Evolutionary conservation across 2,329 filamentous ascomycete species (phyloP).

Genomic region (Calonectria hongkongensis): DNA sequence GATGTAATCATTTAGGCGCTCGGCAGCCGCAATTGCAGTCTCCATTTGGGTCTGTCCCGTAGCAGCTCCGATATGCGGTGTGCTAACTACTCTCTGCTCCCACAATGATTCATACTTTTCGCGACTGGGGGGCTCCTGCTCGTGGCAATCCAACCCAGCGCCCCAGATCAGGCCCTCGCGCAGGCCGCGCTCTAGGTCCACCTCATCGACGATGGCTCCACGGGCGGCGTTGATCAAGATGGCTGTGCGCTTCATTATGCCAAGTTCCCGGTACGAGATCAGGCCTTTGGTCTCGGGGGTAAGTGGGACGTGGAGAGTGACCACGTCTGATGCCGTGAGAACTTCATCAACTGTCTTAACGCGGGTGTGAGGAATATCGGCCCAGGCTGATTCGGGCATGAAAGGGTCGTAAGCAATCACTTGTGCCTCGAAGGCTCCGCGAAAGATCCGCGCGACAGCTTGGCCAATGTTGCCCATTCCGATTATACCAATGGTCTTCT

Average conservation of each 20-base stretch:
- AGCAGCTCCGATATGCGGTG: constrained; percentile 67
- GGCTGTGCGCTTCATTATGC: constrained; percentile 61
- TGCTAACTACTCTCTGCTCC: constrained; percentile 62
- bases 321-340: constrained; percentile 57
- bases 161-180: constrained; percentile 60
- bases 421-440: constrained; percentile 58
- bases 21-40: constrained; percentile 54
- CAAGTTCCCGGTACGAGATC: constrained; percentile 57
- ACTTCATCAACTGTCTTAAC: constrained; percentile 58
- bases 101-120: constrained; percentile 60
- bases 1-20: constrained; percentile 48
- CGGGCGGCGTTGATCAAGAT: constrained; percentile 64
- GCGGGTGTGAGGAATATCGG: constrained; percentile 57
- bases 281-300: constrained; percentile 57
- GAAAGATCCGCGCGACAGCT: constrained; percentile 60
- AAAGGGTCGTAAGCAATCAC: constrained; percentile 62
- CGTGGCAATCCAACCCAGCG: constrained; percentile 63
- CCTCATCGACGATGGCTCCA: constrained; percentile 64
- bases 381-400: constrained; percentile 57
- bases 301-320: constrained; percentile 62
- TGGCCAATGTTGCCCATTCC: constrained; percentile 64
- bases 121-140: constrained; percentile 61
- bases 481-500: constrained; percentile 61
- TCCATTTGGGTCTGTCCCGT: constrained; percentile 60
- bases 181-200: constrained; percentile 57